Conservation (phyloP, 192 early-diverging fungal species). For the Coemansia erecta region DNA sequence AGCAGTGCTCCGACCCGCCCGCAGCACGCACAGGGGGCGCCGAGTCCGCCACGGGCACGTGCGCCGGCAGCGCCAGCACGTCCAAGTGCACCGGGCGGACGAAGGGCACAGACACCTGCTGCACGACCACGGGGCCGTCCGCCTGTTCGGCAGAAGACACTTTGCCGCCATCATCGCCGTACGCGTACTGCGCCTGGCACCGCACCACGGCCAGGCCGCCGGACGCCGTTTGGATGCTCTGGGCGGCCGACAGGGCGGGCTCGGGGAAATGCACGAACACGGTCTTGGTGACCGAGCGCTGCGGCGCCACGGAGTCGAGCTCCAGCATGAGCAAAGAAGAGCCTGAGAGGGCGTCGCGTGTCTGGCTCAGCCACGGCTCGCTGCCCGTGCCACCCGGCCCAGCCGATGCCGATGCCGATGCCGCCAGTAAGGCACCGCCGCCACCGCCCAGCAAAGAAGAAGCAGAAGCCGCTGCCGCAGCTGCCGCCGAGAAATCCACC, state of each 20-base stretch:
- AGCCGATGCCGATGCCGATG: too few species aligned
- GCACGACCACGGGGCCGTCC: too few species aligned
- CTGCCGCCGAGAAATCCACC: too few species aligned
- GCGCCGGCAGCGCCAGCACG: conserved; percentile 10
- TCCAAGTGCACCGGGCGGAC: conserved; percentile 26
- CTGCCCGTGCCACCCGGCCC: too few species aligned
- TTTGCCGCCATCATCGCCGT: too few species aligned
- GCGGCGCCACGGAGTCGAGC: conserved; percentile 8
- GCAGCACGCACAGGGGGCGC: conserved; percentile 15
- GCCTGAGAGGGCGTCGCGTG: not conserved
- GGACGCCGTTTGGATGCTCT: not conserved
- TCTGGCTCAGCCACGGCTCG: conserved; percentile 4
- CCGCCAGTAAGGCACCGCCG: too few species aligned
- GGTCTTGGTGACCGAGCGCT: conserved; percentile 5
- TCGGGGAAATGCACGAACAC: conserved; percentile 27
- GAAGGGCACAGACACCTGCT: conserved; percentile 21
- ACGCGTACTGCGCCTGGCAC: conserved; percentile 3
- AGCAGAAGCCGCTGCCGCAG: not conserved
- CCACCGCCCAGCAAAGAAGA: too few species aligned
- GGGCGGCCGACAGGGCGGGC: conserved; percentile 8
- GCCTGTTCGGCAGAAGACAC: too few species aligned
- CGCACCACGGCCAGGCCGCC: not conserved
- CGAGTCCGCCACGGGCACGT: conserved; percentile 13
- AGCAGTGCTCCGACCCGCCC: too few species aligned
- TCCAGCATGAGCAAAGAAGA: not conserved